phyloP scores from a whole-genome alignment of 805 yeast species.

The Debaryomyces maramus region DNA sequence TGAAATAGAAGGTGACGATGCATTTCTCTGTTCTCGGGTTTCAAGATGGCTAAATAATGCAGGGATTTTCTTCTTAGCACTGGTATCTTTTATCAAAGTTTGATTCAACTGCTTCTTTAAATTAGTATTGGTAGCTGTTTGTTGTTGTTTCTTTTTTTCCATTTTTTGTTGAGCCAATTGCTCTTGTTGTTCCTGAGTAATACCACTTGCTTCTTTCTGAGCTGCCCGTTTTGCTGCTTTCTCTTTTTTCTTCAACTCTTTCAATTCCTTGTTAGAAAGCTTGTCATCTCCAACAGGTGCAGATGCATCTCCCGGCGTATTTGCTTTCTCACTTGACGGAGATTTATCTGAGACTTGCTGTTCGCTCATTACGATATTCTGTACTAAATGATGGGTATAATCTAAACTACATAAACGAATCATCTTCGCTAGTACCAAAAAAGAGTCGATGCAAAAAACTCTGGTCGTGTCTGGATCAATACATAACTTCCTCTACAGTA shows the following conservation, averaged over 20 bases:
- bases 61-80: slow-evolving; percentile 49
- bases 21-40: slow-evolving; percentile 73
- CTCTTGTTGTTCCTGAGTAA: slow-evolving; percentile 46
- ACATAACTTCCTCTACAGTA: no score
- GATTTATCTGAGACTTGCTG: neutral
- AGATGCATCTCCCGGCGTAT: neutral
- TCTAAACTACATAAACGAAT: no score
- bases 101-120: slow-evolving; percentile 55
- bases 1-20: slow-evolving; percentile 53
- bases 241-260: slow-evolving; percentile 83
- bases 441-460: neutral
- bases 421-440: no score
- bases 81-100: slow-evolving; percentile 45
- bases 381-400: no score
- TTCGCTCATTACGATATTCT: slow-evolving; percentile 5
- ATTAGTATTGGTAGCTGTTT: slow-evolving; percentile 48
- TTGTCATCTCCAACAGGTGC: slow-evolving; percentile 5
- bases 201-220: slow-evolving; percentile 67
- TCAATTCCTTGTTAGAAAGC: slow-evolving; percentile 75
- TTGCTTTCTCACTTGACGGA: neutral
- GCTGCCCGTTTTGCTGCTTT: slow-evolving; percentile 94
- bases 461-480: neutral
- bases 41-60: slow-evolving; percentile 77
- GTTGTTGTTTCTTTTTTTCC: slow-evolving; percentile 41
- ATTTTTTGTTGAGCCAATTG: slow-evolving; percentile 43